Evolutionary conservation across 2,329 filamentous ascomycete genomes (phyloP).

Genomic region (Tolypocladium album): DNA sequence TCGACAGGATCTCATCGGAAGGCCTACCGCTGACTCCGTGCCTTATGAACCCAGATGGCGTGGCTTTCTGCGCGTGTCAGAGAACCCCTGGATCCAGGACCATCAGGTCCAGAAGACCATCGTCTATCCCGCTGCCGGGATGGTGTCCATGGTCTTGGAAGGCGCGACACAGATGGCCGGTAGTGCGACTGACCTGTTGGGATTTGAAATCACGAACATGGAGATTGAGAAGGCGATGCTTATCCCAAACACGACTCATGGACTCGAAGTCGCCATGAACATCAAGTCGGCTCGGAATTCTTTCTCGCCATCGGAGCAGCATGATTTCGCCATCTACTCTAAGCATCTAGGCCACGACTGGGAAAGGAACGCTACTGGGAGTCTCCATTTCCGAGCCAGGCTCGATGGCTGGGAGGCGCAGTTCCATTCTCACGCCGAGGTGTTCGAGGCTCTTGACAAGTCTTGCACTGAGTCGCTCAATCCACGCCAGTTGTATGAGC

Average conservation of each 20-base stretch:
- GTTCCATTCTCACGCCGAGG: conserved; percentile 10
- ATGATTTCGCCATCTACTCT: conserved; percentile 35
- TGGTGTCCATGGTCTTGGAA: conserved; percentile 38
- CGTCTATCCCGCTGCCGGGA: conserved; percentile 40
- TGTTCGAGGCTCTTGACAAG: conserved; percentile 12
- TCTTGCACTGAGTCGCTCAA: conserved; percentile 22
- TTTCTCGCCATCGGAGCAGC: neutral
- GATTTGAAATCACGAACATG: conserved; percentile 34
- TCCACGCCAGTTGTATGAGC: conserved; percentile 38
- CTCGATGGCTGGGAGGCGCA: conserved; percentile 6
- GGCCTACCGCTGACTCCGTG: conserved; percentile 30
- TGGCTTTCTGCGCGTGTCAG: conserved; percentile 34
- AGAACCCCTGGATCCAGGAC: conserved; percentile 42
- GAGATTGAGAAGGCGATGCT: conserved; percentile 40
- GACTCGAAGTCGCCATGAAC: conserved; percentile 39
- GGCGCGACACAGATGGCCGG: conserved; percentile 28
- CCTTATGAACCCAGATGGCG: conserved; percentile 37
- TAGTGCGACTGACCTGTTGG: conserved; percentile 13
- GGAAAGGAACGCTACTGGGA: conserved; percentile 31
- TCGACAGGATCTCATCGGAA: conserved; percentile 40
- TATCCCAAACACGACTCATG: conserved; percentile 32
- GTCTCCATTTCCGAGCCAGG: conserved; percentile 16
- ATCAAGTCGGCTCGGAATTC: conserved; percentile 19
- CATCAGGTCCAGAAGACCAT: conserved; percentile 39
- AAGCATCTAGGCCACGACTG: conserved; percentile 27